These are phyloP conservation scores for Penstemon newberryi DNA, from an alignment of 257 asterid genomes.

Conservation along the genomic window DNA sequence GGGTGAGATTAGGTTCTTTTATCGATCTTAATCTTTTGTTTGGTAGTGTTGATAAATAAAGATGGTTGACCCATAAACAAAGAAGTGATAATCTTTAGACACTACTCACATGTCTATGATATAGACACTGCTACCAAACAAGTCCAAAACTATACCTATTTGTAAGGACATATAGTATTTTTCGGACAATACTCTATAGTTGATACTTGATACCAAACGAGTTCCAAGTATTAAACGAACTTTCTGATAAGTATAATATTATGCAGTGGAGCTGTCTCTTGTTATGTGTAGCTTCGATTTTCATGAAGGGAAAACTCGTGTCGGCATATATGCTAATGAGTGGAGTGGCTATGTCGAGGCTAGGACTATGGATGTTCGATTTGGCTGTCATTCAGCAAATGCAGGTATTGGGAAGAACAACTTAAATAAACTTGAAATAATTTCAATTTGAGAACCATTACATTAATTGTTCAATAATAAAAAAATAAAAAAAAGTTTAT, in stretches of 20 bases:
- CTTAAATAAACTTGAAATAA: neutral
- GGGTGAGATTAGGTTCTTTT: too few relatives aligned
- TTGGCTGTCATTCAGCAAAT: conserved; percentile 86
- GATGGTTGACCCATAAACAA: too few relatives aligned
- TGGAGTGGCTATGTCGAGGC: conserved; percentile 87
- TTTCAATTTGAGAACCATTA: neutral
- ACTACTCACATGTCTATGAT: too few relatives aligned
- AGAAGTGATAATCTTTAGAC: too few relatives aligned
- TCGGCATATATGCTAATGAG: conserved; percentile 73
- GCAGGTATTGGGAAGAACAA: conserved; percentile 54
- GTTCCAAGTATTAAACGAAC: neutral
- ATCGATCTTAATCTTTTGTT: too few relatives aligned
- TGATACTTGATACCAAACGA: too few relatives aligned
- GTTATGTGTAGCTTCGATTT: conserved; percentile 68
- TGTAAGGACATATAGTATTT: too few relatives aligned
- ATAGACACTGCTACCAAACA: too few relatives aligned
- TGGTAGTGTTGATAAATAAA: too few relatives aligned
- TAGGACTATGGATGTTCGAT: conserved; percentile 97
- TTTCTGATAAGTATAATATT: neutral
- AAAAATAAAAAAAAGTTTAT: neutral
- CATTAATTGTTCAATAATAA: neutral
- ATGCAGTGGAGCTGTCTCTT: conserved; percentile 82
- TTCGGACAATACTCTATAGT: too few relatives aligned
- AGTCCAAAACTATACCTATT: too few relatives aligned
- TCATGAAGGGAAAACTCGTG: conserved; percentile 36